A percentile compares a stretch with the other conserved stretches of the same genome.
Evolutionary conservation across 2,329 filamentous ascomycete genomes (phyloP).

Genomic region (Aspergillus sp.): DNA sequence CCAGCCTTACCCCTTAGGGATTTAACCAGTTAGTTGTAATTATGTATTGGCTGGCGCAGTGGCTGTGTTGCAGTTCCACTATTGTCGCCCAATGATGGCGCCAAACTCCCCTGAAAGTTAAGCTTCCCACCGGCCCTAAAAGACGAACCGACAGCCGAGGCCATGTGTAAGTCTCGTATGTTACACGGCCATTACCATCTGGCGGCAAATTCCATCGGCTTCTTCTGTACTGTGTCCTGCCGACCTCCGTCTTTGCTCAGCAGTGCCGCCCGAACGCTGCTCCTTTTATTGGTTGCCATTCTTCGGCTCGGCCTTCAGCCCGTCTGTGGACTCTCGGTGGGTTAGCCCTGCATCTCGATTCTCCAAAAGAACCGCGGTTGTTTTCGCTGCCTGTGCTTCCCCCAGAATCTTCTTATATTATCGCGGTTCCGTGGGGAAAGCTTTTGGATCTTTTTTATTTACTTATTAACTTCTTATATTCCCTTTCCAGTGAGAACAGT

Average conservation of each 20-base stretch:
- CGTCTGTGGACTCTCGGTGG: background rate
- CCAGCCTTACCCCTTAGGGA: too few relatives aligned
- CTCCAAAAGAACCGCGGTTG: conserved; percentile 8
- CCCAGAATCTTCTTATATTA: background rate
- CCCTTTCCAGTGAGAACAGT: background rate
- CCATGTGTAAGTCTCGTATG: conserved; percentile 21
- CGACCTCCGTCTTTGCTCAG: too few relatives aligned
- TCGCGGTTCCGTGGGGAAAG: conserved; percentile 2
- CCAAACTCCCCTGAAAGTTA: background rate
- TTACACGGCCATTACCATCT: conserved; percentile 16
- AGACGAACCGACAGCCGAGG: conserved; percentile 22
- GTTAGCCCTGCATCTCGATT: background rate
- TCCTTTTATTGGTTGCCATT: conserved; percentile 1
- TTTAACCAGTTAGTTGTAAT: too few relatives aligned
- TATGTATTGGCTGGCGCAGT: too few relatives aligned
- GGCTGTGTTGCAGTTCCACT: background rate
- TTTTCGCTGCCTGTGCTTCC: conserved; percentile 1
- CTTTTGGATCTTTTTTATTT: background rate
- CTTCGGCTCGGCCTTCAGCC: conserved; percentile 11
- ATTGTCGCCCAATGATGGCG: background rate
- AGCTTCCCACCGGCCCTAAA: background rate
- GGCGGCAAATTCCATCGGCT: conserved; percentile 27
- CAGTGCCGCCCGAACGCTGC: background rate
- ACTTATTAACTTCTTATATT: background rate
- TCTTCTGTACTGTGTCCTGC: background rate